Evolutionary conservation across 495 filamentous ascomycete species (phyloP), one percentile per base, ranked within the genome.

Genomic region (Oleoguttula mirabilis): DNA sequence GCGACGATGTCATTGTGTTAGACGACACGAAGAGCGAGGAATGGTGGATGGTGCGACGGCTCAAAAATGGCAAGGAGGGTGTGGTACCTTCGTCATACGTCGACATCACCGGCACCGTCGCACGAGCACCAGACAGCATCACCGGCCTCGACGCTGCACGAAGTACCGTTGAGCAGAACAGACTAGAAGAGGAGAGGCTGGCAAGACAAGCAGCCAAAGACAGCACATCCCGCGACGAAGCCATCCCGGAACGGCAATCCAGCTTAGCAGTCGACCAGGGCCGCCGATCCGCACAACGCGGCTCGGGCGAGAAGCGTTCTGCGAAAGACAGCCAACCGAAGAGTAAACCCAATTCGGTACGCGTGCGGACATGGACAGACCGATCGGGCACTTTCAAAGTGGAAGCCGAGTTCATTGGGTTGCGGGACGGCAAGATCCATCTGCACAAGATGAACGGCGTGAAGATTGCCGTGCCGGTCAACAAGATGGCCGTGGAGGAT

Each of bases 1-100:
- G 79, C 10, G 92, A 99, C 56, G 90, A 96, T 56, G 88, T 99
- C 20, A 64, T 92, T 36, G 69, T 99, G 39, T 54, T 95, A 28
- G 88, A 99, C 55, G 87, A 93, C 57, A 75, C 68, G 42, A 85
- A 83, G 61, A 94, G 87, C 39, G 87, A 94, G 33, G 90, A 99
- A 58, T 99, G 90, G 90, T 96, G 92, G 88, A 82, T 87, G 69
- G 87, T 99, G 10, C 76, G 82, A 35, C 75, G 87, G 22, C 48
- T 93, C 36, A 87, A 86, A 66, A 95, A 88, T 59, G 83, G 84
- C 34, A 84, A 83, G 55, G 84, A 93, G 58, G 92, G 90, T n/a
- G 90, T 96, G 10, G 88, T 99, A n/a, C 90, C 90, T 3, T 87
- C 85, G 65, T 92, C 82, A 61, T 99, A 95, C 60, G 79, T 96